Conservation (phyloP, 495 filamentous ascomycete species). For the Oidiodendron maius region DNA sequence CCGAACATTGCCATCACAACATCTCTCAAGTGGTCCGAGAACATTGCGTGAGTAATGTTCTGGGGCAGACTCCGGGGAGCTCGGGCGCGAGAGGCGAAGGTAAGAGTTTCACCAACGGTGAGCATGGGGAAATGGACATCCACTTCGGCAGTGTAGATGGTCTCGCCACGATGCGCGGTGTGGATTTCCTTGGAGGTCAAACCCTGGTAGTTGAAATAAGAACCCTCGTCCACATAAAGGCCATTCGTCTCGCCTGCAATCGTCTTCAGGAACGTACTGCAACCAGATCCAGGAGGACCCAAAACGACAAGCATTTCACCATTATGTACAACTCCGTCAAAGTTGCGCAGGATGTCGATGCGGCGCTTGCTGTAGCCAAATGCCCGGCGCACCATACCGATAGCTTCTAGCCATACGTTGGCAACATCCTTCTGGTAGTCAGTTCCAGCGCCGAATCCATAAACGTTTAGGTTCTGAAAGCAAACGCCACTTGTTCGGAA, state of each 20-base stretch:
- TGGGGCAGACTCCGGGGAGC: background rate
- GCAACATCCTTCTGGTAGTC: constrained; percentile 70
- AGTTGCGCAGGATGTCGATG: constrained; percentile 50
- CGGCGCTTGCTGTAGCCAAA: constrained; percentile 1
- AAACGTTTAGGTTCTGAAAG: constrained; percentile 61
- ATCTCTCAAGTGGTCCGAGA: constrained; percentile 57
- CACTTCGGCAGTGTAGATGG: constrained; percentile 61
- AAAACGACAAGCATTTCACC: constrained; percentile 59
- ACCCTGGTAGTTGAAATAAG: constrained; percentile 21
- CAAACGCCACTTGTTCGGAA: no score
- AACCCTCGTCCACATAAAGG: background rate
- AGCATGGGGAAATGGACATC: constrained; percentile 71
- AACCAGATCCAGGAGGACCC: constrained; percentile 66
- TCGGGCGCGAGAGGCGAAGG: constrained; percentile 28
- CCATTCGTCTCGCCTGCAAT: constrained; percentile 51
- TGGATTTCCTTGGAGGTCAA: constrained; percentile 32
- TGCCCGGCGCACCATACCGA: background rate
- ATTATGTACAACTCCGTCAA: constrained; percentile 44
- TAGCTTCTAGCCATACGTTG: background rate
- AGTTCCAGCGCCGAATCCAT: constrained; percentile 66
- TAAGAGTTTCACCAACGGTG: constrained; percentile 41
- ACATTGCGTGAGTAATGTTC: constrained; percentile 44
- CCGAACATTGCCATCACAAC: constrained; percentile 74
- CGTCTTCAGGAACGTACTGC: constrained; percentile 65
- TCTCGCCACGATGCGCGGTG: constrained; percentile 28